Conservation (phyloP, 2,329 filamentous ascomycete genomes). For the Ustulina deusta region DNA sequence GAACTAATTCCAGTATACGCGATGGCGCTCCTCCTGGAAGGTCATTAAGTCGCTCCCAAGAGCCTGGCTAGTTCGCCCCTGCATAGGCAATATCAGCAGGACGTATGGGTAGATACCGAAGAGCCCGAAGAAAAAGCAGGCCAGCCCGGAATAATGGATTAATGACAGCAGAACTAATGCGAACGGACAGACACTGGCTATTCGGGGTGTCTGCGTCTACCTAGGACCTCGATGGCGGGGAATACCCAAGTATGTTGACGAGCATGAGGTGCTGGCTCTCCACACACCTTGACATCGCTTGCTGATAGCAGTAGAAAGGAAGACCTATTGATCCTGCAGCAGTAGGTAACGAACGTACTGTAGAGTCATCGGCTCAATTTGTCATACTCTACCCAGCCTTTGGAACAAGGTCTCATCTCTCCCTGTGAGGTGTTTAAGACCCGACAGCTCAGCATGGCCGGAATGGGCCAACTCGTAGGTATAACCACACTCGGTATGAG, state of each 20-base stretch:
- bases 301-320: no score
- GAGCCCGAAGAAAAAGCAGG: not conserved
- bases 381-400: not conserved
- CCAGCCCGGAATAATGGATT: not conserved
- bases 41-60: not conserved
- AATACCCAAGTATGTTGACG: conserved; percentile 46
- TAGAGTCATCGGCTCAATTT: no score
- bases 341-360: no score
- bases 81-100: conserved; percentile 3
- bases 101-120: not conserved
- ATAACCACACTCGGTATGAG: no score
- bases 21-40: no score
- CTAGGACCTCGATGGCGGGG: conserved; percentile 40
- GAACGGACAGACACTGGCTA: not conserved
- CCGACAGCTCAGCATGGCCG: no score
- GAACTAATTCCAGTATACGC: no score
- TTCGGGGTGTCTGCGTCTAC: not conserved
- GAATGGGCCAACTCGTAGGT: no score
- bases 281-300: not conserved
- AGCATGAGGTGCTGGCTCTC: no score
- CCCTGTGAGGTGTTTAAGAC: no score
- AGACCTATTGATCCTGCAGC: no score
- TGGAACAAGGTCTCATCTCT: not conserved
- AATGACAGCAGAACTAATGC: not conserved
- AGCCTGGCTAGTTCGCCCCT: no score